Percentiles rank a stretch among this genome's conserved stretches.
Evolutionary conservation across 192 early-diverging fungal species (phyloP).

Genomic region (Phlyctochytrium planicorne): DNA sequence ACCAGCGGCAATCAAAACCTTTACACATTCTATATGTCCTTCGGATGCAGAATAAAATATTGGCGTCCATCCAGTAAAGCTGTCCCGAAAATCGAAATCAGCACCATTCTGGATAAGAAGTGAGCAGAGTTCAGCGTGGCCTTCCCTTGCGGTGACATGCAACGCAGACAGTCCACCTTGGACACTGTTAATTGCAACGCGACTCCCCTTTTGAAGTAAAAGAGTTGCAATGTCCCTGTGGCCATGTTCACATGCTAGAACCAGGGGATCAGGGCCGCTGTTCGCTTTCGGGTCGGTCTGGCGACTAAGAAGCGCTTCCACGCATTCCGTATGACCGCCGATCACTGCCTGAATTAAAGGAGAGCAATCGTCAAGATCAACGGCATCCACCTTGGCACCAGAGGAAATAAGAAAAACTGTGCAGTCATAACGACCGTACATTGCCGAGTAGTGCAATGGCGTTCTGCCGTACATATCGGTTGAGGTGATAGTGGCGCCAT

Average conservation of each 20-base stretch:
- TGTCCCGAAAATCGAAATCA: constrained; percentile 78
- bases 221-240: constrained; percentile 80
- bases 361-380: constrained; percentile 91
- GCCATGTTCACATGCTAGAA: constrained; percentile 91
- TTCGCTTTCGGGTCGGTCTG: constrained; percentile 52
- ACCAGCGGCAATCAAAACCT: constrained; percentile 75
- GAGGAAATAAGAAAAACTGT: constrained; percentile 30
- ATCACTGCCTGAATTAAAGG: constrained; percentile 86
- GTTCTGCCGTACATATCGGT: constrained; percentile 86
- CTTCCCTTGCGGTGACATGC: constrained; percentile 85
- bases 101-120: constrained; percentile 72
- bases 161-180: constrained; percentile 76
- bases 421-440: constrained; percentile 76
- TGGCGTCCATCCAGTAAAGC: constrained; percentile 94
- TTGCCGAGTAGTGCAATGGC: constrained; percentile 90
- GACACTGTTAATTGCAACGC: constrained; percentile 60
- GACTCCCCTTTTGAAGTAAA: constrained; percentile 74
- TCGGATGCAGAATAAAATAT: constrained; percentile 94
- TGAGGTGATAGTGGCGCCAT: constrained; percentile 37
- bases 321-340: constrained; percentile 76
- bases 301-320: constrained; percentile 13
- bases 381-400: constrained; percentile 43
- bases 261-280: constrained; percentile 70
- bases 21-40: constrained; percentile 80
- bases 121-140: constrained; percentile 68